Evolutionary conservation across 2,329 filamentous ascomycete genomes (phyloP), one percentile per base, ranked within the genome.

Genomic region (Nigrospora oryzae): DNA sequence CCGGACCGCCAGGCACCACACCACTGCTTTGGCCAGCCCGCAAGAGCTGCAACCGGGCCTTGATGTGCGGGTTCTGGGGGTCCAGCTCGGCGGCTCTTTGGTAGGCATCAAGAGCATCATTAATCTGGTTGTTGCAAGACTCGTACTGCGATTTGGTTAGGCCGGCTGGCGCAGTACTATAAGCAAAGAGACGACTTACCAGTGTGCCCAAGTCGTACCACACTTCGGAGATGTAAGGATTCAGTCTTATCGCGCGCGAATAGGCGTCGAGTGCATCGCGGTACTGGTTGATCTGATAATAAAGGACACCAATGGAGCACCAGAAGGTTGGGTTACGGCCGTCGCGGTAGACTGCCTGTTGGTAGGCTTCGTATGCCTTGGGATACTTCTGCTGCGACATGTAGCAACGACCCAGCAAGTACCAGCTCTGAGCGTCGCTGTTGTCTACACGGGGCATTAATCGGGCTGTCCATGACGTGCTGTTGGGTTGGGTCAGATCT

Each of bases 201-300:
- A 98, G 61, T 56, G 93, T 98, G 50, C 93, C 93, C 35, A 98
- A 73, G 65, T 98, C 93, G 65, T 97, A 98, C 93, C 93, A 98
- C 42, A 98, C 93, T 65, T 98, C 93, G 2, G 90, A 96, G 52
- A 98, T 97, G 71, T 95, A 96, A 5, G 93, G 93, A 63, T 97
- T 98, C 56, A 98, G 69, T 45, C 93, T 85, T 57, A 97, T 98
- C 39, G 93, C 93, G 49, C 93, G 86, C 49, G 90, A 96, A 67
- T 97, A 98, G 35, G 93, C 93, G 70, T 98, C 93, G 43, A 98
- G 78, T 3, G 93, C 93, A 71, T 98, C 93, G 47, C 93, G 84
- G 68, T 98, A 98, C 70, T 98, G 93, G 67, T 97, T 98, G 72
- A 98, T 98, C 68, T 97, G 93, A 69, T 97, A 98, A 66, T 98